Conservation (phyloP, 1,284 basidiomycete species). For the Apiotrichum laibachii region DNA sequence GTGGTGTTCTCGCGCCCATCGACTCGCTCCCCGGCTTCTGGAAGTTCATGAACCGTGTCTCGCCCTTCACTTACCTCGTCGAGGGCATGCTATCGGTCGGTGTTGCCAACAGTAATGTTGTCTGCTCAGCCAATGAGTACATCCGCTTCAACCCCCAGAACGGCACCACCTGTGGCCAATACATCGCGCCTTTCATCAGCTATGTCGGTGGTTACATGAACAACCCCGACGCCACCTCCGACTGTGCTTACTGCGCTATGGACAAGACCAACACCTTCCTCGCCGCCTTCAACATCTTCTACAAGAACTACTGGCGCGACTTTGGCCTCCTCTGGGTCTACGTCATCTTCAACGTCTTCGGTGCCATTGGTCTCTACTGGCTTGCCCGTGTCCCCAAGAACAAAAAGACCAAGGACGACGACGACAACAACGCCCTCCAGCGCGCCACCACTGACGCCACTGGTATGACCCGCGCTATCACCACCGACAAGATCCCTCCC, state of each 20-base stretch:
- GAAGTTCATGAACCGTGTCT: constrained; percentile 77
- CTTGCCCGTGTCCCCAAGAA: constrained; percentile 39
- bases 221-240: constrained; percentile 34
- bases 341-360: constrained; percentile 59
- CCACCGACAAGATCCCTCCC: constrained; percentile 2
- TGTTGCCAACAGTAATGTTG: constrained; percentile 45
- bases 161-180: constrained; percentile 52
- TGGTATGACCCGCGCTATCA: constrained; percentile 8
- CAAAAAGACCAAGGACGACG: constrained; percentile 17
- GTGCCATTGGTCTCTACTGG: constrained; percentile 46
- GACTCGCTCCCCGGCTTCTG: constrained; percentile 64
- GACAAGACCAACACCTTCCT: constrained; percentile 62
- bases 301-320: constrained; percentile 61
- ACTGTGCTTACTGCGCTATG: constrained; percentile 53
- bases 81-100: constrained; percentile 57
- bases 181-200: constrained; percentile 47
- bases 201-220: constrained; percentile 47
- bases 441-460: constrained; percentile 13
- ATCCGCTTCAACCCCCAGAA: constrained; percentile 46
- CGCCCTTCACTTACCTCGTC: constrained; percentile 63
- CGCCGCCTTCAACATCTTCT: constrained; percentile 59
- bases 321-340: constrained; percentile 64
- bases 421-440: constrained; percentile 7
- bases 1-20: constrained; percentile 57
- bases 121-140: constrained; percentile 51